A percentile compares a stretch with the other conserved stretches of the same genome.
These are phyloP conservation scores for Cyberlindnera euphorbiiphila DNA, from an alignment of 805 yeast genomes.

Conservation along the genomic window DNA sequence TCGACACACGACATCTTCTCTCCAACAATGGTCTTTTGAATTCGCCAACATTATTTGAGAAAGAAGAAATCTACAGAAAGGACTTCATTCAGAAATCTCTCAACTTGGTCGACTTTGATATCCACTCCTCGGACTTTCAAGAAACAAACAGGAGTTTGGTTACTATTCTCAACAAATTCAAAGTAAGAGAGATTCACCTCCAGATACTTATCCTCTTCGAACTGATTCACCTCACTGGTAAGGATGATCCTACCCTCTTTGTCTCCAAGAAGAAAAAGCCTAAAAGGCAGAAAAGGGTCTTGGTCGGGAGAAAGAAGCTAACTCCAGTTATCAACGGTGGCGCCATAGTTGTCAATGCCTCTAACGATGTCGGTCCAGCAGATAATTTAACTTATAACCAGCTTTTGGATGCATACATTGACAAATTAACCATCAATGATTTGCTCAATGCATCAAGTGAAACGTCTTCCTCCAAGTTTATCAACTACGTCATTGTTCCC, in stretches of 20 bases:
- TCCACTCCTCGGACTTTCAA: constrained; percentile 22
- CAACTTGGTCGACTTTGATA: constrained; percentile 25
- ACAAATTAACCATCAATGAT: constrained; percentile 53
- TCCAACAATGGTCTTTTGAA: constrained; percentile 29
- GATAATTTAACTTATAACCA: constrained; percentile 27
- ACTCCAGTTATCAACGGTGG: constrained; percentile 40
- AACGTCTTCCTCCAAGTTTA: constrained; percentile 35
- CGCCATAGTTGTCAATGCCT: constrained; percentile 28
- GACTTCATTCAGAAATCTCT: constrained; percentile 27
- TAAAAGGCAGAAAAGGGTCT: constrained; percentile 20
- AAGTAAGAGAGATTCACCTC: constrained; percentile 53
- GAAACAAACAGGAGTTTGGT: constrained; percentile 28
- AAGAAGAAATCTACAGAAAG: constrained; percentile 29
- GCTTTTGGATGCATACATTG: constrained; percentile 42
- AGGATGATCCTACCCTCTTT: constrained; percentile 36
- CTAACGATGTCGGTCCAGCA: background rate
- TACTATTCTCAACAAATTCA: constrained; percentile 38
- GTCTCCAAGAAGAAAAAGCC: constrained; percentile 14
- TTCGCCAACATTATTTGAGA: constrained; percentile 22
- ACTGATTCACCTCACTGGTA: constrained; percentile 32
- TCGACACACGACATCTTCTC: constrained; percentile 39
- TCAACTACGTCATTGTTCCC: constrained; percentile 50
- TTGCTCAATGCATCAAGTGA: constrained; percentile 30
- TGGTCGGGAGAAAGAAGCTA: constrained; percentile 30
- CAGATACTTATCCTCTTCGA: constrained; percentile 50